These are phyloP conservation scores for Penicillium pulvis DNA, from an alignment of 495 filamentous ascomycete genomes.

Conservation along the genomic window DNA sequence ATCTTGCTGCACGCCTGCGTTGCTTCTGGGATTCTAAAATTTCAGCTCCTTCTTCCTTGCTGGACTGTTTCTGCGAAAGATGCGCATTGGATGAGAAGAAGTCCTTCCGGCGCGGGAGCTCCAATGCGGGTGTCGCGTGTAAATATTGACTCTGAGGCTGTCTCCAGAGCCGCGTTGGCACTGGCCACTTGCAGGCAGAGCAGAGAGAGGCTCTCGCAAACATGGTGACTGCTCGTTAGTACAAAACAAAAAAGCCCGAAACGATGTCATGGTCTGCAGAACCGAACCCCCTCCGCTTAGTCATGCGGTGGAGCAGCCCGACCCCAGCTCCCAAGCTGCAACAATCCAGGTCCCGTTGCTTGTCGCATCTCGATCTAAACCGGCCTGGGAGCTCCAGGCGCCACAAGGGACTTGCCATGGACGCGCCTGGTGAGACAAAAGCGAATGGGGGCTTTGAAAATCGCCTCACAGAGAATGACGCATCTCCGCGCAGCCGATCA, in stretches of 20 bases:
- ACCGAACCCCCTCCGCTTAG: conserved; percentile 26
- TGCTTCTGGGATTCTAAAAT: conserved; percentile 37
- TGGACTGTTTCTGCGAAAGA: conserved; percentile 38
- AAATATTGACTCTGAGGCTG: conserved; percentile 40
- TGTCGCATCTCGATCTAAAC: conserved; percentile 27
- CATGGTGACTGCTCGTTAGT: conserved; percentile 27
- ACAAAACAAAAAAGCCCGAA: conserved; percentile 1
- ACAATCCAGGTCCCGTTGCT: conserved; percentile 16
- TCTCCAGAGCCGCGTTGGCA: conserved; percentile 22
- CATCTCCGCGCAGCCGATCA: conserved; percentile 27
- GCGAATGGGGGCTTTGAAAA: conserved; percentile 28
- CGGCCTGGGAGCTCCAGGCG: conserved; percentile 29
- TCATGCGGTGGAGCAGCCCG: conserved; percentile 21
- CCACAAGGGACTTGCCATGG: conserved; percentile 43
- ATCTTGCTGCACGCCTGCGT: conserved; percentile 47
- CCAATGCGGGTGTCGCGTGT: conserved; percentile 39
- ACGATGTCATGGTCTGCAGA: conserved; percentile 23
- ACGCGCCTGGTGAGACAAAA: conserved; percentile 46
- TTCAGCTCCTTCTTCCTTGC: conserved; percentile 21
- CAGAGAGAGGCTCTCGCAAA: conserved; percentile 41
- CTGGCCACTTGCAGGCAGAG: conserved; percentile 31
- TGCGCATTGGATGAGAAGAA: conserved; percentile 55
- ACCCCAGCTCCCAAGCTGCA: conserved; percentile 31
- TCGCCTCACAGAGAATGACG: conserved; percentile 21
- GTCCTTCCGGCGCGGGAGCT: conserved; percentile 41